phyloP scores from a whole-genome alignment of 2,329 filamentous ascomycete species.

The Nigrospora oryzae region DNA sequence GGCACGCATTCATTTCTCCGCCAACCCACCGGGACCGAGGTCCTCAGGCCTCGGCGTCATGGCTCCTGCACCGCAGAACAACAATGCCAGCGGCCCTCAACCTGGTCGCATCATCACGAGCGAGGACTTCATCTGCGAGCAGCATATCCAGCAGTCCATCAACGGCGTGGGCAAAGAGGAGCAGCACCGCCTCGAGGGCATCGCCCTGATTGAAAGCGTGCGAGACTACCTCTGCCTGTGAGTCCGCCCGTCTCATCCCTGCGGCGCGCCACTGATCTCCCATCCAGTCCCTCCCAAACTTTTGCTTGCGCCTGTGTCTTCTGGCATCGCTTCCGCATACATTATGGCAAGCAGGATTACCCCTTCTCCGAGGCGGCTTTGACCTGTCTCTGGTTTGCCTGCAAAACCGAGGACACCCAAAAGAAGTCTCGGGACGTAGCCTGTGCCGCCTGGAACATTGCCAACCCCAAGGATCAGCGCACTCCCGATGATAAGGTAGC shows the following conservation, averaged over 20 bases:
- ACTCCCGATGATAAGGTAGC: slow-evolving; percentile 76
- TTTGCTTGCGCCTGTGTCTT: slow-evolving; percentile 88
- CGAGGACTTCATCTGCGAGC: background rate
- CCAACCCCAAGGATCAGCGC: slow-evolving; percentile 56
- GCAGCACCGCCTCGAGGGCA: slow-evolving; percentile 67
- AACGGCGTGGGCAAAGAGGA: background rate
- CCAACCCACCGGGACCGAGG: too few species aligned
- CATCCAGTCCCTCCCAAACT: slow-evolving; percentile 69
- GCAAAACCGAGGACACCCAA: slow-evolving; percentile 95
- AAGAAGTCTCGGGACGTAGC: slow-evolving; percentile 95
- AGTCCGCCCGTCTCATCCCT: slow-evolving; percentile 20
- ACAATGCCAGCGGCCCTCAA: background rate
- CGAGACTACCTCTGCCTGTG: slow-evolving; percentile 72
- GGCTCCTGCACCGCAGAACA: too few species aligned
- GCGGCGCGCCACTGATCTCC: slow-evolving; percentile 8
- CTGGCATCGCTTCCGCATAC: slow-evolving; percentile 87
- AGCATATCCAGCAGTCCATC: background rate
- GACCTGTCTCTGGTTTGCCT: slow-evolving; percentile 82
- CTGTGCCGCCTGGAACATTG: slow-evolving; percentile 82
- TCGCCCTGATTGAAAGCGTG: slow-evolving; percentile 82
- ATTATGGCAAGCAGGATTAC: slow-evolving; percentile 79
- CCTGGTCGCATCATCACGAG: slow-evolving; percentile 1
- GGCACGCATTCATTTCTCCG: too few species aligned
- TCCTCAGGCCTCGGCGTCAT: too few species aligned
- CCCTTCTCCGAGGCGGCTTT: slow-evolving; percentile 80